Evolutionary conservation across 208 protist species (phyloP).

Genomic region (Crithidia acanthocephali): DNA sequence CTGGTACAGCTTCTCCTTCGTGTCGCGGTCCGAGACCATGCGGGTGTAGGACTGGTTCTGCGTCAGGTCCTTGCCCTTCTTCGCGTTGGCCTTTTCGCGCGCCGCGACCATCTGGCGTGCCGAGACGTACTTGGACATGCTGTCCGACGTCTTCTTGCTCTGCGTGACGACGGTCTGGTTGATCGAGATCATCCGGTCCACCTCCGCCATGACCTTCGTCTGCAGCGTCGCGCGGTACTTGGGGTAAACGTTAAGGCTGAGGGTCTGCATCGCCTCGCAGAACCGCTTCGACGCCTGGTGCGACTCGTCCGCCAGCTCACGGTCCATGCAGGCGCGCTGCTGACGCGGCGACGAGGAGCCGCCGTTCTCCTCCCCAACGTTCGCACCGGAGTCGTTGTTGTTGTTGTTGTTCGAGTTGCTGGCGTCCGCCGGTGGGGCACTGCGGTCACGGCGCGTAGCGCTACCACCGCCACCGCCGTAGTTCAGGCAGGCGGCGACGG

Average conservation of each 20-base stretch:
- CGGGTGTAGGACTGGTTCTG: constrained; percentile 14
- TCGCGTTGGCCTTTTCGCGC: constrained; percentile 5
- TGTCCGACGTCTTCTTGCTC: constrained; percentile 23
- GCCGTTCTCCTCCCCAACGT: neutral
- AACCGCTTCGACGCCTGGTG: constrained; percentile 22
- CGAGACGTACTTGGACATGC: constrained; percentile 1
- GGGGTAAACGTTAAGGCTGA: constrained; percentile 11
- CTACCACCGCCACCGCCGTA: constrained; percentile 25
- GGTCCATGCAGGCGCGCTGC: constrained; percentile 14
- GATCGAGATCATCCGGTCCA: constrained; percentile 5
- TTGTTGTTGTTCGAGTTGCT: neutral
- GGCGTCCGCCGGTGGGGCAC: neutral
- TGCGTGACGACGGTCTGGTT: neutral
- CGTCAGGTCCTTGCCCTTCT: constrained; percentile 32
- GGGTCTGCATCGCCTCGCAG: constrained; percentile 22
- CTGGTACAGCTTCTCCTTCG: constrained; percentile 10
- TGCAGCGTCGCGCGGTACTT: constrained; percentile 18
- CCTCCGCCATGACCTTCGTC: constrained; percentile 11
- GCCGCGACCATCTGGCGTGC: constrained; percentile 1
- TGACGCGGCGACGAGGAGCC: neutral
- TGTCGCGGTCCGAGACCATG: constrained; percentile 13
- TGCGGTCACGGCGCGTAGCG: neutral
- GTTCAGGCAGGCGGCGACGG: constrained; percentile 28
- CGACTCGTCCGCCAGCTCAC: constrained; percentile 20
- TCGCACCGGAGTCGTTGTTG: neutral